A percentile compares a stretch with the other conserved stretches of the same genome.
Evolutionary conservation across 2,329 filamentous ascomycete genomes (phyloP).

Genomic region (Pseudogymnoascus sp.): DNA sequence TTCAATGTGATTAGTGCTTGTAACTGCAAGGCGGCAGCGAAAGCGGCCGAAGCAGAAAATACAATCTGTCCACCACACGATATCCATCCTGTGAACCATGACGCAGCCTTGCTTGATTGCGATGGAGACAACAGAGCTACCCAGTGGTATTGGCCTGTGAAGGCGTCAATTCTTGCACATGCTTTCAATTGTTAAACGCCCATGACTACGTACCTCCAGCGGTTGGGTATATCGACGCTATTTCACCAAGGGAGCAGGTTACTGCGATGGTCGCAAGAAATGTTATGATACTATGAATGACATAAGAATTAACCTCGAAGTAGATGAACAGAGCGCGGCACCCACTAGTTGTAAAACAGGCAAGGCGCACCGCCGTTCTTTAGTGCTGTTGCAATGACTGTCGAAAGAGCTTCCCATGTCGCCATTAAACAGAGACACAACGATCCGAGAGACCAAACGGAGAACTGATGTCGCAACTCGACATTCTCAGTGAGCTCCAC

Average conservation of each 20-base stretch:
- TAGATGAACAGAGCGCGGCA: not conserved
- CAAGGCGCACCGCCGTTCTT: constrained; percentile 38
- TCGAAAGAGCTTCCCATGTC: constrained; percentile 41
- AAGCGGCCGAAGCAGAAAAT: constrained; percentile 39
- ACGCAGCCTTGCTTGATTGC: constrained; percentile 28
- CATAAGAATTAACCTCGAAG: constrained; percentile 23
- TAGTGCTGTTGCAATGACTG: constrained; percentile 37
- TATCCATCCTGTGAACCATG: constrained; percentile 38
- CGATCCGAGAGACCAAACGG: constrained; percentile 35
- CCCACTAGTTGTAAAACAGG: constrained; percentile 34
- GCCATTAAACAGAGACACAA: constrained; percentile 41
- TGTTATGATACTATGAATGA: constrained; percentile 30
- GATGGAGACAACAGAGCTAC: constrained; percentile 43
- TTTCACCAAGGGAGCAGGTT: constrained; percentile 34
- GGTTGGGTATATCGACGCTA: constrained; percentile 32
- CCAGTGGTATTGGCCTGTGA: constrained; percentile 50
- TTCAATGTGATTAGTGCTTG: constrained; percentile 37
- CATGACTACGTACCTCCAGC: constrained; percentile 32
- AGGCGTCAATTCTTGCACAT: not conserved
- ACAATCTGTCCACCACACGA: constrained; percentile 38
- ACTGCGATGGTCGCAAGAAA: constrained; percentile 33
- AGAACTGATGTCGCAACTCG: constrained; percentile 28
- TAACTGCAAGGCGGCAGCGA: constrained; percentile 36
- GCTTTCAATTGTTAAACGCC: not conserved
- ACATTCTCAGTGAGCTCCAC: not conserved